A percentile compares a stretch with the other conserved stretches of the same genome.
Conservation (phyloP, 2,329 filamentous ascomycete genomes). For the Xenosphaeropsis pyriputrescens region DNA sequence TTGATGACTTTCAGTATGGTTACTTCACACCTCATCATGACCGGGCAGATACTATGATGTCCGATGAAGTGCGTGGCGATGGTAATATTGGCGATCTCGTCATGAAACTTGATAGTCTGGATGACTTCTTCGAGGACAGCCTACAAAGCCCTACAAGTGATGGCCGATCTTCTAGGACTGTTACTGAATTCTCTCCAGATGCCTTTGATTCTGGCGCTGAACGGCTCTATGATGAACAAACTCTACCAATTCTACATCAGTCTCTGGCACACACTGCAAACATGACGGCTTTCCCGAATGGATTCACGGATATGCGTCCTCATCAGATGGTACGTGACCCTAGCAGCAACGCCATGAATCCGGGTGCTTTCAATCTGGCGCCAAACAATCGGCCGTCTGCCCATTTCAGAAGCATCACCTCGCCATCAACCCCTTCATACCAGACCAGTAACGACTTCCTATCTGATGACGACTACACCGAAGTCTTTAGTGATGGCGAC, state of each 20-base stretch:
- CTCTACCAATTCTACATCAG: constrained; percentile 76
- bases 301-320: constrained; percentile 59
- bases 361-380: constrained; percentile 37
- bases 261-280: constrained; percentile 58
- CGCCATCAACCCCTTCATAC: constrained; percentile 49
- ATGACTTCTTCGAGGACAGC: constrained; percentile 66
- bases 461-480: constrained; percentile 68
- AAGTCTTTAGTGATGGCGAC: constrained; percentile 69
- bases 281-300: constrained; percentile 70
- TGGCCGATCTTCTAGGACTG: constrained; percentile 43
- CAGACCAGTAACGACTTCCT: constrained; percentile 41
- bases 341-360: constrained; percentile 45
- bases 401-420: constrained; percentile 74
- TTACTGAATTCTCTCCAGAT: constrained; percentile 50
- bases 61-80: constrained; percentile 53
- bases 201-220: constrained; percentile 62
- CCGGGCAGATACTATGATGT: constrained; percentile 83
- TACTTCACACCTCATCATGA: constrained; percentile 49
- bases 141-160: constrained; percentile 42
- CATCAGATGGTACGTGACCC: constrained; percentile 43
- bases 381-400: constrained; percentile 44
- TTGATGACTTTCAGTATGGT: constrained; percentile 55
- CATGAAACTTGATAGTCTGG: constrained; percentile 61
- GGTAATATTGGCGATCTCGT: constrained; percentile 72
- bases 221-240: constrained; percentile 76